phyloP scores from a whole-genome alignment of 208 protist genomes.

The Leptomonas seymouri region DNA sequence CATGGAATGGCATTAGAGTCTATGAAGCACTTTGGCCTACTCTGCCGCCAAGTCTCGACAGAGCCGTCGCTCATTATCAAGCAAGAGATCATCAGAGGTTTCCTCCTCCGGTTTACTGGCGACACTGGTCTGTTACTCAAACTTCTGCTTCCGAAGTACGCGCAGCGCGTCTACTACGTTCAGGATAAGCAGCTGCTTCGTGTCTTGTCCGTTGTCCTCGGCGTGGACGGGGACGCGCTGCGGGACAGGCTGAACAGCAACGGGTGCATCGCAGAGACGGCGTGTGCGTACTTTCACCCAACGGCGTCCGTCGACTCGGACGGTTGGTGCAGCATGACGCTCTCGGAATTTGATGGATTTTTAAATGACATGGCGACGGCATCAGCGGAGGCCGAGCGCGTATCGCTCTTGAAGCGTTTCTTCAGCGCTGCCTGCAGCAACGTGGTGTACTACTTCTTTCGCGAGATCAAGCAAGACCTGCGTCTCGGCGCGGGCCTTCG shows the following conservation, averaged over 20 bases:
- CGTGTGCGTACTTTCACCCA: conserved; percentile 38
- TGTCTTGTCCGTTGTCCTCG: conserved; percentile 48
- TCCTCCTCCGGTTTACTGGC: conserved; percentile 48
- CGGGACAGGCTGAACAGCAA: conserved; percentile 49
- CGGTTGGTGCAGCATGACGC: conserved; percentile 39
- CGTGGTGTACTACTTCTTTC: conserved; percentile 44
- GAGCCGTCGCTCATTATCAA: conserved; percentile 70
- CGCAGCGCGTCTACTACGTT: conserved; percentile 69
- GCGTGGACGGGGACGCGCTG: conserved; percentile 39
- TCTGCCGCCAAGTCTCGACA: conserved; percentile 56
- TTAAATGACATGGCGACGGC: conserved; percentile 35
- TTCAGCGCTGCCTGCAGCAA: conserved; percentile 30
- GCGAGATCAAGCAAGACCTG: conserved; percentile 50
- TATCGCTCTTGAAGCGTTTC: conserved; percentile 34
- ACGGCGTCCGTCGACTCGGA: conserved; percentile 23
- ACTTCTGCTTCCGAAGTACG: conserved; percentile 73
- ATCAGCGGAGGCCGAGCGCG: conserved; percentile 28
- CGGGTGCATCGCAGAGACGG: conserved; percentile 75
- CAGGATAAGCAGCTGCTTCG: conserved; percentile 83
- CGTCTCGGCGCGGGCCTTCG: conserved; percentile 39
- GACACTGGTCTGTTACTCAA: conserved; percentile 64
- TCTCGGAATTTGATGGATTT: conserved; percentile 36
- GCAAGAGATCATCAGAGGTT: conserved; percentile 58
- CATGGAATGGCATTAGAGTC: conserved; percentile 5
- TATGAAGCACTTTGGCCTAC: conserved; percentile 46